A percentile compares a stretch with the other conserved stretches of the same genome.
Evolutionary conservation across 805 yeast genomes (phyloP).

Genomic region (Cyberlindnera petersonii): DNA sequence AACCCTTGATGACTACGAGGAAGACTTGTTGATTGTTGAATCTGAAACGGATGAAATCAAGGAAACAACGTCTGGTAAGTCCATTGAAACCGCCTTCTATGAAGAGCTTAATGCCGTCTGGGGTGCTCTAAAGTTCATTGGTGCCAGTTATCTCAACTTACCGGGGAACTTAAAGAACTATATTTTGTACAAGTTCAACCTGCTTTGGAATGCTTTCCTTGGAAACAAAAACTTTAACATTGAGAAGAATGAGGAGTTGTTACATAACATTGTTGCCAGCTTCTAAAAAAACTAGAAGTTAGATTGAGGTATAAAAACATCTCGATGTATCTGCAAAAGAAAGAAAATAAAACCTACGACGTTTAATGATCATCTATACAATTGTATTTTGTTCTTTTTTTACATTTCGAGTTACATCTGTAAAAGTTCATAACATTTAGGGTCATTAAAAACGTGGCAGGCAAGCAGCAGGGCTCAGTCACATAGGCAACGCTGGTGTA

Average conservation of each 20-base stretch:
- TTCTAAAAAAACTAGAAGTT: not conserved
- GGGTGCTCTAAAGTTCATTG: constrained; percentile 61
- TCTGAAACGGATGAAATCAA: not conserved
- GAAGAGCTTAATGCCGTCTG: constrained; percentile 49
- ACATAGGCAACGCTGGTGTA: constrained; percentile 12
- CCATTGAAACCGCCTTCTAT: constrained; percentile 40
- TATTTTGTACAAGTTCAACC: constrained; percentile 43
- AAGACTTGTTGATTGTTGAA: not conserved
- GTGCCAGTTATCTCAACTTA: constrained; percentile 60
- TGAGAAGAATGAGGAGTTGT: constrained; percentile 19
- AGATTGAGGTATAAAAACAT: not conserved
- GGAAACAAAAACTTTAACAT: constrained; percentile 43
- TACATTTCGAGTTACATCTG: too few species aligned
- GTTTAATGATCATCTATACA: too few species aligned
- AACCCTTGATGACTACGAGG: constrained; percentile 10
- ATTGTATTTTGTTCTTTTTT: not conserved
- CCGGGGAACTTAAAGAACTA: constrained; percentile 60
- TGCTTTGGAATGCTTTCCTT: constrained; percentile 70
- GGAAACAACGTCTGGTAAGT: constrained; percentile 2
- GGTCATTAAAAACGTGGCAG: too few species aligned
- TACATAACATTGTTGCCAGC: constrained; percentile 19
- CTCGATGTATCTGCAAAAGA: too few species aligned
- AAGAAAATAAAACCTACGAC: too few species aligned
- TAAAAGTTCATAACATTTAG: too few species aligned
- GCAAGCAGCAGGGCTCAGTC: not conserved